A percentile compares a stretch with the other conserved stretches of the same genome.
phyloP scores from a whole-genome alignment of 208 protist species.

The Trypanosomatidae sp. region DNA sequence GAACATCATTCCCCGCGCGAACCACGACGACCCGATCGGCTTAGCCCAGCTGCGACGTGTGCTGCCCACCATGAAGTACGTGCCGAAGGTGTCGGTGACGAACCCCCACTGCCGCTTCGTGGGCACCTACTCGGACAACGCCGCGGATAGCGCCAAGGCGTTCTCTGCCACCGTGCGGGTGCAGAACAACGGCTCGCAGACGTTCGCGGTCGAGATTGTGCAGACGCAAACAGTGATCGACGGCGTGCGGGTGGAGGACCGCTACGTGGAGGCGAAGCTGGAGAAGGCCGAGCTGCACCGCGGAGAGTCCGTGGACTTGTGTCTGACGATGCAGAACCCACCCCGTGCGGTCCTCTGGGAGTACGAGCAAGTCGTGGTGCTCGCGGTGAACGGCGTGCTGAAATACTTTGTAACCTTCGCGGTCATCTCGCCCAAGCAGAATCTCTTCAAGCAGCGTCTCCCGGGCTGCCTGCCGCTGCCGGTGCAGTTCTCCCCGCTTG shows the following conservation, averaged over 20 bases:
- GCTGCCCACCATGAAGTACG: conserved; percentile 51
- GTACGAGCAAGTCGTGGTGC: conserved; percentile 75
- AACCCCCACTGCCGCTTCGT: conserved; percentile 64
- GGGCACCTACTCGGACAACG: conserved; percentile 34
- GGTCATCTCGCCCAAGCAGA: conserved; percentile 63
- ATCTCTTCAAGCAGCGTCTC: conserved; percentile 56
- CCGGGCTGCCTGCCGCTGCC: conserved; percentile 64
- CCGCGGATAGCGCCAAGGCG: conserved; percentile 19
- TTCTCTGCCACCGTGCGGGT: conserved; percentile 53
- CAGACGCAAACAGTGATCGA: conserved; percentile 80
- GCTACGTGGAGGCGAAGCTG: conserved; percentile 44
- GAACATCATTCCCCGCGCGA: conserved; percentile 46
- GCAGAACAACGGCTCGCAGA: conserved; percentile 58
- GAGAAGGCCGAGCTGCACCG: conserved; percentile 49
- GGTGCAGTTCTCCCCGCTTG: conserved; percentile 69
- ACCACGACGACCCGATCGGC: conserved; percentile 60
- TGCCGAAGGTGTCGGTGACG: conserved; percentile 57
- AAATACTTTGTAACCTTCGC: conserved; percentile 74
- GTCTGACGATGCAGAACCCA: conserved; percentile 42
- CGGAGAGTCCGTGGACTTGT: conserved; percentile 68
- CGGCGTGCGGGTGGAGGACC: conserved; percentile 48
- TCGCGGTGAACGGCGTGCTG: conserved; percentile 64
- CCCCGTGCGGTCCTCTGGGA: conserved; percentile 47
- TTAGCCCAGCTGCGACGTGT: conserved; percentile 62
- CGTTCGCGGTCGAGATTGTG: conserved; percentile 44